Base-by-base conservation (phyloP, 2,329 filamentous ascomycete species). In the Claviceps sp. region DNA sequence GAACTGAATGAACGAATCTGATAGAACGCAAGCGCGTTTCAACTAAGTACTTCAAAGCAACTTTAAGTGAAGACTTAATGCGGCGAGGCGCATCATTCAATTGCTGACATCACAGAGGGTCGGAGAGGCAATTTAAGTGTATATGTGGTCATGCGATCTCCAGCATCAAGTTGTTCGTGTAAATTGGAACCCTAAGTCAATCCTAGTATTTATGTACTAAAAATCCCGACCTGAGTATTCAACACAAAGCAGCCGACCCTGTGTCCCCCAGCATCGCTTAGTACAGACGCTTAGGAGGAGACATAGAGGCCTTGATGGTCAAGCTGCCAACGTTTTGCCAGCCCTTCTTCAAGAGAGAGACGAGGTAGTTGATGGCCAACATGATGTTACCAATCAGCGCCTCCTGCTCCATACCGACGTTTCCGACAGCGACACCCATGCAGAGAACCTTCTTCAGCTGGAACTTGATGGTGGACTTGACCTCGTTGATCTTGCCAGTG, bases 401-500 rank as follows among this genome's bases (percentile, higher is more conserved):
- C 70, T 98, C 93, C 78, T 89, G 78, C 61, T 81, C 86, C 93
- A 98, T 98, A 67, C 85, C 89, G 67, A 98, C 93, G 77, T 98
- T 95, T 71, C 93, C 93, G 69, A 98, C 88, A 65, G 93, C 93
- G 72, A 97, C 91, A 86, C 91, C 93, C 84, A 98, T 90, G 83
- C 93, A 98, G 65, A 98, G 83, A 73, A 98, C 93, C 88, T 98
- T 98, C 89, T 98, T 98, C 70, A 98, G 82, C 84, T 98, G 90
- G 87, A 98, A 98, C 86, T 98, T 98, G 86, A 98, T 97, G 75
- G 93, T 98, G 67, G 89, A 95, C 87, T 96, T 97, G 83, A 98
- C 91, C 74, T 98, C 93, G 78, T 79, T 95, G 81, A 97, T 89
- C 85, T 95, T 96, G 81, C 77, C 82, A 72, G 76, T 79, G 63